These are phyloP conservation scores for Aureobasidium uvarum DNA, from an alignment of 2,329 filamentous ascomycete genomes.

Conservation along the genomic window DNA sequence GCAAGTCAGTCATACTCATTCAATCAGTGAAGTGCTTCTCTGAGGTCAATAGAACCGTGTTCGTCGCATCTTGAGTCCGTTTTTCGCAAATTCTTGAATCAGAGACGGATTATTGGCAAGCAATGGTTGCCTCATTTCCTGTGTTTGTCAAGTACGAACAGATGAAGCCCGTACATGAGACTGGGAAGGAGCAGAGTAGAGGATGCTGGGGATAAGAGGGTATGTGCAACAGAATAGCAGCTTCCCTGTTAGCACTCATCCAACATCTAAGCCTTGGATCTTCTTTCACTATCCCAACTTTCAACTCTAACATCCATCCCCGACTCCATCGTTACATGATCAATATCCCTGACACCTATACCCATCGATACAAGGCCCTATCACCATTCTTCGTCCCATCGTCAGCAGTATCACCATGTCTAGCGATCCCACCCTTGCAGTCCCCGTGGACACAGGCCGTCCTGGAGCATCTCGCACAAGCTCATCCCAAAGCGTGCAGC, in stretches of 20 bases:
- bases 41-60: not conserved
- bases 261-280: not conserved
- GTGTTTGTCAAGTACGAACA: not conserved
- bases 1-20: not conserved
- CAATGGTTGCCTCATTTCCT: not conserved
- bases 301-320: not conserved
- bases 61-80: not conserved
- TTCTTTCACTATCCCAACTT: not conserved
- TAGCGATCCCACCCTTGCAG: conserved; percentile 8
- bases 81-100: not conserved
- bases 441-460: conserved; percentile 8
- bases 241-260: not conserved
- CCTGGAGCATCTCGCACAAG: conserved; percentile 24
- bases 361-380: conserved; percentile 1
- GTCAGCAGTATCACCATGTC: conserved; percentile 16
- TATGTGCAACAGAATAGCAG: not conserved
- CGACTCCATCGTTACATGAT: conserved; percentile 17
- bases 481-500: conserved; percentile 23
- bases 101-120: not conserved
- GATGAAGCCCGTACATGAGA: not conserved
- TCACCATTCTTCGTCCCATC: not conserved
- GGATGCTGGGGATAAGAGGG: not conserved
- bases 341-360: conserved; percentile 4
- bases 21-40: not conserved
- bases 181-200: not conserved